These are phyloP conservation scores for Sutorius eximius DNA, from an alignment of 1,284 basidiomycete species.

Conservation along the genomic window DNA sequence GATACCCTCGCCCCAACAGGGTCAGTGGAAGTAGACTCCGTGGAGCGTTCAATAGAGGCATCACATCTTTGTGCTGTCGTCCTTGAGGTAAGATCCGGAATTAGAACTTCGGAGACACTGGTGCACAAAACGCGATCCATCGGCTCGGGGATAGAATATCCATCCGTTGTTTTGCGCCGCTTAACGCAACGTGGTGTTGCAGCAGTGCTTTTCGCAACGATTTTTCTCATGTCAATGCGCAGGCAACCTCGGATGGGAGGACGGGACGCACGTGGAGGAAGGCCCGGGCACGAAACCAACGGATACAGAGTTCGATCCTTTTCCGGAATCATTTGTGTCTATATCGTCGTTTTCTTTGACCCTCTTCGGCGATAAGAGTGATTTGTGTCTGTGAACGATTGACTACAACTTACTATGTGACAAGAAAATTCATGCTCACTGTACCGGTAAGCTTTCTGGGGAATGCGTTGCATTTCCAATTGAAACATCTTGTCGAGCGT, in stretches of 20 bases:
- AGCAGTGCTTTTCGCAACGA: neutral
- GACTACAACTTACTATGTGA: neutral
- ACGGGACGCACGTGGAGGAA: slow-evolving; percentile 15
- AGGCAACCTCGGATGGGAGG: neutral
- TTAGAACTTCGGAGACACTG: neutral
- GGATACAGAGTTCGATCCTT: neutral
- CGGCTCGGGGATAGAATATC: neutral
- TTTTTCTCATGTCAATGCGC: slow-evolving; percentile 1
- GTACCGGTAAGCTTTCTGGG: neutral
- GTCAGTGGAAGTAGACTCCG: neutral
- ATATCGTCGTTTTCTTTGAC: neutral
- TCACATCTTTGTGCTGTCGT: slow-evolving; percentile 1
- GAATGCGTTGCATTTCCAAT: neutral
- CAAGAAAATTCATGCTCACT: slow-evolving; percentile 11
- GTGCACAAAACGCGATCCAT: neutral
- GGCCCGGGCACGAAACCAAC: neutral
- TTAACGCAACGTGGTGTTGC: slow-evolving; percentile 1
- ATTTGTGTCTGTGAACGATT: slow-evolving; percentile 2
- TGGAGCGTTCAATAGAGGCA: neutral
- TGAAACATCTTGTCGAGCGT: slow-evolving; percentile 1
- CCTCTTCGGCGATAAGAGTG: neutral
- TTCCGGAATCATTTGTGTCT: neutral
- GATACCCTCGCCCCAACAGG: neutral
- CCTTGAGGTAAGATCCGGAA: slow-evolving; percentile 2
- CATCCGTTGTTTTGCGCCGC: slow-evolving; percentile 6